A percentile compares a stretch with the other conserved stretches of the same genome.
Conservation (phyloP, 2,329 filamentous ascomycete species). For the Cryphonectria naterciae region DNA sequence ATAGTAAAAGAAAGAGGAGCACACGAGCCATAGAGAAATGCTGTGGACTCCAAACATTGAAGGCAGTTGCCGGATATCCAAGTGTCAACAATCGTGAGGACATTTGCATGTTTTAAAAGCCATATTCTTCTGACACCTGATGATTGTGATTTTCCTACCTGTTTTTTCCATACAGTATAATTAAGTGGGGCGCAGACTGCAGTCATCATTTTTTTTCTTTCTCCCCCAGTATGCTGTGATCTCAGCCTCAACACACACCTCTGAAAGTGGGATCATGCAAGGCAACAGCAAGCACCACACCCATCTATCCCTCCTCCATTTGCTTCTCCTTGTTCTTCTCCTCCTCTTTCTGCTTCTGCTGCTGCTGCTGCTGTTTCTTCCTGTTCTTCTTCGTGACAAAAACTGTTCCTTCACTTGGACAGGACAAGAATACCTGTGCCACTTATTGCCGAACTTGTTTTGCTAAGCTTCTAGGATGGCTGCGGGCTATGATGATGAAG, state of each 20-base stretch:
- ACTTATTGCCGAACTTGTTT: not conserved
- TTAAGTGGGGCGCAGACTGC: not conserved
- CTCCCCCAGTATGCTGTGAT: not conserved
- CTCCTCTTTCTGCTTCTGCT: not conserved
- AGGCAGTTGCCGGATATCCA: not conserved
- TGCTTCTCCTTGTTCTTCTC: not conserved
- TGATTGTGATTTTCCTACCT: not conserved
- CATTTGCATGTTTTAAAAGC: not conserved
- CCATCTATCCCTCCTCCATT: not conserved
- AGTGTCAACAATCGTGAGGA: no score
- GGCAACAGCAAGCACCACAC: constrained; percentile 1
- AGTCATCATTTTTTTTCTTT: not conserved
- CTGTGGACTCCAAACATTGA: no score
- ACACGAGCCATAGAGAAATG: no score
- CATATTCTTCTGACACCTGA: not conserved
- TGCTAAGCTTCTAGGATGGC: not conserved
- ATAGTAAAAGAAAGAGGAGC: not conserved
- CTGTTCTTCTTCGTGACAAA: not conserved
- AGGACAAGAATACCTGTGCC: not conserved
- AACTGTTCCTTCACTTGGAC: not conserved
- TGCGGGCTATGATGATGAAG: not conserved
- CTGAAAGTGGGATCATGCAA: not conserved
- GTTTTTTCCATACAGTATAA: not conserved
- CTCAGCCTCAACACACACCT: not conserved
- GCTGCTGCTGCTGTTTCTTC: not conserved